phyloP scores from a whole-genome alignment of 805 yeast species.

The Komagataella mondaviorum region DNA sequence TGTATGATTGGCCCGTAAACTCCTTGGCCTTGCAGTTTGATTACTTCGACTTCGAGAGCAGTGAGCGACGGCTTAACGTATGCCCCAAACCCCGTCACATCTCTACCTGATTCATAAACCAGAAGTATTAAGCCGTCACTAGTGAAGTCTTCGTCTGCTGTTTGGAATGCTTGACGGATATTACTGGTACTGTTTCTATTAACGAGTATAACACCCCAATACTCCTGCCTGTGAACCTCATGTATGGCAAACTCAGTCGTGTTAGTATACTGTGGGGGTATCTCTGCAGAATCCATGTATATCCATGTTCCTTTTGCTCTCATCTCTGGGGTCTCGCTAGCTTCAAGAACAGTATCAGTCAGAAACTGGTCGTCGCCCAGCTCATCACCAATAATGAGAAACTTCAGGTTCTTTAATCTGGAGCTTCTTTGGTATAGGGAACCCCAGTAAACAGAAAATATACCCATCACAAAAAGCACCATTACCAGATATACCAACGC shows the following conservation, averaged over 20 bases:
- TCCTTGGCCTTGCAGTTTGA: neutral
- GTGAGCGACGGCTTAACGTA: neutral
- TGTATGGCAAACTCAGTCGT: conserved; percentile 6
- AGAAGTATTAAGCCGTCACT: conserved; percentile 20
- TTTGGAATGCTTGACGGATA: conserved; percentile 8
- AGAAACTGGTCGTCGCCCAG: neutral
- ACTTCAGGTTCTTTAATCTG: conserved; percentile 19
- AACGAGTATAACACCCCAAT: conserved; percentile 49
- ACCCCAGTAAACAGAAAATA: conserved; percentile 37
- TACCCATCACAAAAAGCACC: conserved; percentile 21
- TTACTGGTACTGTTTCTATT: conserved; percentile 33
- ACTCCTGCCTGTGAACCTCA: conserved; percentile 37
- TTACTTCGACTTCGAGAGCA: neutral
- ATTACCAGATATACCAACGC: conserved; percentile 10
- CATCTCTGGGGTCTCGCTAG: neutral
- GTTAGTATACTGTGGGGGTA: neutral
- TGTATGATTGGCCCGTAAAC: neutral
- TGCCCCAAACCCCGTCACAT: conserved; percentile 15
- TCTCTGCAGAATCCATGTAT: neutral
- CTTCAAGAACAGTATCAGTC: neutral
- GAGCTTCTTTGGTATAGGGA: conserved; percentile 19
- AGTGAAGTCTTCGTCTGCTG: conserved; percentile 8
- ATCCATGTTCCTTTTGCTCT: neutral
- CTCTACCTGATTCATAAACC: conserved; percentile 50
- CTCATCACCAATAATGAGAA: conserved; percentile 26